Conservation (phyloP, 257 asterid species). For the Salvia rosmarinus region DNA sequence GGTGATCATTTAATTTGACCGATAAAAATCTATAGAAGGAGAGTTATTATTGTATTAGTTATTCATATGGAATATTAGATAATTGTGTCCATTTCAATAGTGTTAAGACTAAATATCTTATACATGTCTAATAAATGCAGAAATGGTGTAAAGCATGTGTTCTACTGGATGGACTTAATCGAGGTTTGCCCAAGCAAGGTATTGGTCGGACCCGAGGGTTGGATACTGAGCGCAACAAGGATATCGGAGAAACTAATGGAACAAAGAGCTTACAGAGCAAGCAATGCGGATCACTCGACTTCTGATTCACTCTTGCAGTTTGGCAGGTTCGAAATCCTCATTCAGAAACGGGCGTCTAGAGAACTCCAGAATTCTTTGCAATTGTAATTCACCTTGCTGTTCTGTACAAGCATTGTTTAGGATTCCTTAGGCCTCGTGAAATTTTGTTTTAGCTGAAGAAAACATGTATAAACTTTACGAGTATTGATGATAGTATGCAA, state of each 20-base stretch:
- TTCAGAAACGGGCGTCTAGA: too few relatives aligned
- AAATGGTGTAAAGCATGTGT: slow-evolving; percentile 98
- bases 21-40: neutral
- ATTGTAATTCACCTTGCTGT: too few relatives aligned
- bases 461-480: neutral
- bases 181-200: slow-evolving; percentile 92
- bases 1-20: too few relatives aligned
- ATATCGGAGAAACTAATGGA: slow-evolving; percentile 45
- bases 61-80: neutral
- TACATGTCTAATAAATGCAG: slow-evolving; percentile 46
- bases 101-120: neutral
- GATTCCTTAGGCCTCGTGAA: neutral
- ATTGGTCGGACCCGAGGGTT: slow-evolving; percentile 68
- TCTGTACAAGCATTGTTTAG: neutral
- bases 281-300: slow-evolving; percentile 76
- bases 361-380: too few relatives aligned
- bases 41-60: neutral
- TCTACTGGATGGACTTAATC: slow-evolving; percentile 85
- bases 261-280: slow-evolving; percentile 60
- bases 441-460: slow-evolving; percentile 1
- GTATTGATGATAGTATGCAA: neutral
- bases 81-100: neutral
- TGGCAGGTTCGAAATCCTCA: neutral
- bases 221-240: slow-evolving; percentile 44
- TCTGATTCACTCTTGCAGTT: slow-evolving; percentile 39